Base-by-base conservation (phyloP, 2,329 filamentous ascomycete genomes). In the Aspergillus sergii region DNA sequence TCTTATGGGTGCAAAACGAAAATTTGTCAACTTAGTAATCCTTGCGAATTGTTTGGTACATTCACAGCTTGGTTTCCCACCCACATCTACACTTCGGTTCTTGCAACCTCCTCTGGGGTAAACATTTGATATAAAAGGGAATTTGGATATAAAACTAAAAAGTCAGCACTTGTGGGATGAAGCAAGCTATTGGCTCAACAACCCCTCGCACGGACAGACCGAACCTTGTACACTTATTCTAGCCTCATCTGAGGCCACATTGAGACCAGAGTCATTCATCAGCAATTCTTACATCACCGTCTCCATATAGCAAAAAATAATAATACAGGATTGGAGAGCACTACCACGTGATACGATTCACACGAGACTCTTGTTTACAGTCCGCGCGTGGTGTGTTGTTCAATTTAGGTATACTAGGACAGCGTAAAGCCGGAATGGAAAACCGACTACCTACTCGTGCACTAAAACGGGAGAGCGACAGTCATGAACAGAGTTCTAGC, bases 361-460 rank as follows among this genome's bases (percentile, higher is more conserved):
- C 16, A 16, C 11, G 51, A 34, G 21, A 30, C 30, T 36, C 9
- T 32, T 53, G 16, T 36, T 54, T 39, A 36, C 30, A 4, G 8
- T 26, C n/a, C 7, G 39, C 51, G n/a, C 7, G 32, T 55, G 16
- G 36, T 16, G 51, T 19, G 51, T 19, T 39, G n/a, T 39, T 21
- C 30, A 21, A 8, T 55, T 21, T 5, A 21, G 5, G 9, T 14
- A 39, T 39, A 55, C 51, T 26, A 21, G 32, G 23, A 55, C 32
- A 28, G 7, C n/a, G 34, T 41, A 11, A 23, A 39, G 32, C 51
- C 23, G 23, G 30, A n/a, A 57, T 57, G 57, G 53, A 59, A 41
- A 56, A 30, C 12, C 60, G 41, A 32, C 46, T 58, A 43, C 60
- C 61, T 10, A 45, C 28, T 19, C 57, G 54, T 21, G 61, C 8